Percentiles rank a stretch among this genome's conserved stretches.
Evolutionary conservation across 108 stramenopile species (phyloP).

Genomic region (Pseudonitzschia multiseries): DNA sequence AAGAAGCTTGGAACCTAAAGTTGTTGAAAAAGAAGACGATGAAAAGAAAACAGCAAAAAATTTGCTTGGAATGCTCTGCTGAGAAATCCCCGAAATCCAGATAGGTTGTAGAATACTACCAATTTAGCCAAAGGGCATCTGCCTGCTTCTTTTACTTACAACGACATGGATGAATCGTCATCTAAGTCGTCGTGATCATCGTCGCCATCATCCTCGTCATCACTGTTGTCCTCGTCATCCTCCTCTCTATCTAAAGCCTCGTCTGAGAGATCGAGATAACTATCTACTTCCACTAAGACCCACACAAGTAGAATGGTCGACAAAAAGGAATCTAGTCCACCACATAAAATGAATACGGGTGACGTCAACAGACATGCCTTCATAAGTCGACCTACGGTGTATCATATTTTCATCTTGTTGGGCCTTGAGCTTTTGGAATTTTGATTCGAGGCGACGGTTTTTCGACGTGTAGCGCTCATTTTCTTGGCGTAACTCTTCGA

Average conservation of each 20-base stretch:
- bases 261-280: constrained; percentile 3
- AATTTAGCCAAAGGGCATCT: not conserved
- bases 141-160: not conserved
- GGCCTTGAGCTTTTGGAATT: constrained; percentile 26
- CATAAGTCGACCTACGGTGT: constrained; percentile 22
- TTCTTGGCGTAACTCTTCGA: constrained; percentile 10
- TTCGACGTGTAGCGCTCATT: constrained; percentile 1
- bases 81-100: too few species aligned
- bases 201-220: constrained; percentile 10
- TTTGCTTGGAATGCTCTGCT: too few species aligned
- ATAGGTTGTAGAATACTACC: too few species aligned
- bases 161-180: not conserved
- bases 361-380: constrained; percentile 26
- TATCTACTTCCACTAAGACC: constrained; percentile 28
- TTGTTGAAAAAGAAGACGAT: not conserved
- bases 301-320: constrained; percentile 29
- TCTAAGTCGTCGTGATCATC: constrained; percentile 10
- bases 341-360: constrained; percentile 29
- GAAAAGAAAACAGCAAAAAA: not conserved
- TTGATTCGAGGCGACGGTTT: constrained; percentile 10
- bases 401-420: constrained; percentile 30
- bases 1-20: not conserved
- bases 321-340: constrained; percentile 25
- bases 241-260: constrained; percentile 1
- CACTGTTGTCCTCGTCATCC: constrained; percentile 22